Evolutionary conservation across 2,329 filamentous ascomycete genomes (phyloP).

Genomic region (Parastagonospora avenae): DNA sequence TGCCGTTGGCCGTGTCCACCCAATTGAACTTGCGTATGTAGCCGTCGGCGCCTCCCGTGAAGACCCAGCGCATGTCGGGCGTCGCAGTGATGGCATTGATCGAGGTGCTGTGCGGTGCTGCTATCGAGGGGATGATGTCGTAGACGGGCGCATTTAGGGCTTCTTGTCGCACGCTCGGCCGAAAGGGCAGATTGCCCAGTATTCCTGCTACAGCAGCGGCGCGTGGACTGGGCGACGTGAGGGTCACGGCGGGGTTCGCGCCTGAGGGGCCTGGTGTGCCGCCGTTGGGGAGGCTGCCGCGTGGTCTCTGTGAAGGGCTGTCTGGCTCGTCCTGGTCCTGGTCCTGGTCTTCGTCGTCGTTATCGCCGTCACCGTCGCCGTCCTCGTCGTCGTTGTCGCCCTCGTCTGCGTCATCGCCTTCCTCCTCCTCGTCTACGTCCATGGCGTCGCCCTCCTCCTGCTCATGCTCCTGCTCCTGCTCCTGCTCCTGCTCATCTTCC

Average conservation of each 20-base stretch:
- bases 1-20: constrained; percentile 91
- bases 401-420: constrained; percentile 50
- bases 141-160: constrained; percentile 81
- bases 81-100: constrained; percentile 93
- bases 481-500: constrained; percentile 42
- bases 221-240: constrained; percentile 55
- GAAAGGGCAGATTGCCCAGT: constrained; percentile 51
- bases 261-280: constrained; percentile 28
- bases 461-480: constrained; percentile 41
- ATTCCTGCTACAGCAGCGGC: constrained; percentile 33
- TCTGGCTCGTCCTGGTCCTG: constrained; percentile 54
- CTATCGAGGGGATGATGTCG: constrained; percentile 96
- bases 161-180: constrained; percentile 73
- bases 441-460: constrained; percentile 49
- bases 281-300: constrained; percentile 35
- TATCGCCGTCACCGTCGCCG: constrained; percentile 49
- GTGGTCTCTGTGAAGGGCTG: constrained; percentile 48
- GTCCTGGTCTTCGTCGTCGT: constrained; percentile 50
- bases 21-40: constrained; percentile 98
- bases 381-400: constrained; percentile 49
- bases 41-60: constrained; percentile 90
- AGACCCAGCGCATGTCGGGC: constrained; percentile 92
- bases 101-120: constrained; percentile 91
- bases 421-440: constrained; percentile 51
- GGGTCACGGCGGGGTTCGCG: constrained; percentile 54